Conservation (phyloP, 1,284 basidiomycete genomes). For the Gomphus sp. region DNA sequence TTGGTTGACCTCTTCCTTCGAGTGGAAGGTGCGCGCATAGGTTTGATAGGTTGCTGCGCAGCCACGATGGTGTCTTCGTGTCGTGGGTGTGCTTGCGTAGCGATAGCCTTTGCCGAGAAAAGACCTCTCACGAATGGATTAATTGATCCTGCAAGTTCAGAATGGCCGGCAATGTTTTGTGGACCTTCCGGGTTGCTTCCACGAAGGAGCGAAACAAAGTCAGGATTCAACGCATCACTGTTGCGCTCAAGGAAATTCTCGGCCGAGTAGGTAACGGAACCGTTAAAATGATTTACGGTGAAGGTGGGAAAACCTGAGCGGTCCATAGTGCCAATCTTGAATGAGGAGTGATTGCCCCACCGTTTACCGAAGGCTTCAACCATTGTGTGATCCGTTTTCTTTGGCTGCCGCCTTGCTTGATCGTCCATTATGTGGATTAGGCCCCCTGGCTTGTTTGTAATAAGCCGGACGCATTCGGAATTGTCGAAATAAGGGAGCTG, state of each 20-base stretch:
- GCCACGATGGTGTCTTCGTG: conserved; percentile 93
- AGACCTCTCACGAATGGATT: conserved; percentile 89
- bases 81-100: conserved; percentile 83
- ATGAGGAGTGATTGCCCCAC: conserved; percentile 89
- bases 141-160: conserved; percentile 64
- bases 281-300: conserved; percentile 87
- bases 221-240: conserved; percentile 82
- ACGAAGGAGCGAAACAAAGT: conserved; percentile 85
- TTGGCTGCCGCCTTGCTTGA: conserved; percentile 76
- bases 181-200: conserved; percentile 35
- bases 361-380: conserved; percentile 90
- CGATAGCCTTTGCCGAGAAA: conserved; percentile 83
- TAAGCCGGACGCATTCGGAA: conserved; percentile 77
- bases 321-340: conserved; percentile 73
- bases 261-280: conserved; percentile 85
- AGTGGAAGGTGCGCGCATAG: conserved; percentile 86
- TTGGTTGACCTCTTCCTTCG: conserved; percentile 67
- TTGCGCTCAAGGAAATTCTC: conserved; percentile 88
- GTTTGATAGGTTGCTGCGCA: conserved; percentile 87
- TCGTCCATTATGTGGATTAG: conserved; percentile 98
- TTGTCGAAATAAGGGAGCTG: conserved; percentile 86
- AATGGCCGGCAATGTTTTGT: conserved; percentile 29
- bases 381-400: conserved; percentile 93
- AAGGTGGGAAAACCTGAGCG: conserved; percentile 81
- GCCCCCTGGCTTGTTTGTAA: conserved; percentile 85